A percentile compares a stretch with the other conserved stretches of the same genome.
phyloP scores from a whole-genome alignment of 2,329 filamentous ascomycete genomes.

The Capronia coronata region DNA sequence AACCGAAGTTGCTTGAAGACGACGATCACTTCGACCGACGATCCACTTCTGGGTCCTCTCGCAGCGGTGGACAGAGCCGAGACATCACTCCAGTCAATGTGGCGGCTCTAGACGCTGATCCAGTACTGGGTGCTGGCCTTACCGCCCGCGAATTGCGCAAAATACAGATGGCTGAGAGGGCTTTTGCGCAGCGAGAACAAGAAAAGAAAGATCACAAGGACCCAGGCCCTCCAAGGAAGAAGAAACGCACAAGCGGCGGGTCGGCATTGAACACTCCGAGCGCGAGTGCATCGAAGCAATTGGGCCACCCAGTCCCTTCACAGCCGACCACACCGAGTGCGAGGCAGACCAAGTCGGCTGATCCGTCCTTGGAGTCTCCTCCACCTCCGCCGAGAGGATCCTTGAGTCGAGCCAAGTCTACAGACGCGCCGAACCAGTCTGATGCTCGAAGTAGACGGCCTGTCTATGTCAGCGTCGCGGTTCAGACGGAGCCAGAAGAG shows the following conservation, averaged over 20 bases:
- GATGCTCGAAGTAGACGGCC: conserved; percentile 31
- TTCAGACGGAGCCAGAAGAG: conserved; percentile 42
- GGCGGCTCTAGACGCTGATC: conserved; percentile 37
- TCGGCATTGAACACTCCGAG: conserved; percentile 48
- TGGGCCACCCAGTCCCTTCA: conserved; percentile 12
- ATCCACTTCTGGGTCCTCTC: conserved; percentile 53
- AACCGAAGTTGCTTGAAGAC: conserved; percentile 48
- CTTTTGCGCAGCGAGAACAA: conserved; percentile 55
- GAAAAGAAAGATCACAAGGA: conserved; percentile 43
- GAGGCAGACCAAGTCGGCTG: conserved; percentile 6
- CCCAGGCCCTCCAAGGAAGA: conserved; percentile 46
- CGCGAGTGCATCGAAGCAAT: conserved; percentile 31
- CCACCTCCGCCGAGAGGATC: conserved; percentile 29
- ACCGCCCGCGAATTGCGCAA: conserved; percentile 59
- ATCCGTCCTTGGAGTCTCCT: conserved; percentile 33
- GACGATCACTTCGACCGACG: conserved; percentile 52
- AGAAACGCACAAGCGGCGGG: conserved; percentile 51
- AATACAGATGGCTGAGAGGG: conserved; percentile 55
- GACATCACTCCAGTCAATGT: conserved; percentile 55
- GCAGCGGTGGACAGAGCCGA: conserved; percentile 52
- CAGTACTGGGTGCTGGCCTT: conserved; percentile 44
- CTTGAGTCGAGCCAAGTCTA: conserved; percentile 26
- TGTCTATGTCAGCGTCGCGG: conserved; percentile 38
- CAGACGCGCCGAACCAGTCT: conserved; percentile 31
- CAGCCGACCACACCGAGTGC: conserved; percentile 17